Conservation (phyloP, 305 asterid genomes). For the Withania somnifera region DNA sequence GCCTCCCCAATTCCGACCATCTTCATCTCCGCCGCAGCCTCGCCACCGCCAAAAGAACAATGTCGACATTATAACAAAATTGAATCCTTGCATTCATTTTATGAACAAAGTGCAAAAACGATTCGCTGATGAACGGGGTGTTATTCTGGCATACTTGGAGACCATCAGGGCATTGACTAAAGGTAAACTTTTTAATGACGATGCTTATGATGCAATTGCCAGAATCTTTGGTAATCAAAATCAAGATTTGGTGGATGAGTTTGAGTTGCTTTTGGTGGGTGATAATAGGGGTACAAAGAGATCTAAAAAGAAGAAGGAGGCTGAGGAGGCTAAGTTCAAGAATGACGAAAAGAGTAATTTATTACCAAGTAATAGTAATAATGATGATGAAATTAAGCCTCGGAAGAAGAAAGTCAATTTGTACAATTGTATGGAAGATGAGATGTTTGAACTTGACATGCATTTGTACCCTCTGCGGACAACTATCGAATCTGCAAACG, state of each 20-base stretch:
- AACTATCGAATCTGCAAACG: not conserved
- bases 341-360: too few relatives aligned
- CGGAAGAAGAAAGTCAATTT: too few relatives aligned
- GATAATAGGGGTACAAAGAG: not conserved
- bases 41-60: not conserved
- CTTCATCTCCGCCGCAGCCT: not conserved
- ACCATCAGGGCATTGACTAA: too few relatives aligned
- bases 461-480: not conserved
- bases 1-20: not conserved
- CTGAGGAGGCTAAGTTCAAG: too few relatives aligned
- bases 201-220: not conserved
- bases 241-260: not conserved
- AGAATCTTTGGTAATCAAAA: not conserved
- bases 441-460: not conserved
- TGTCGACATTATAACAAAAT: not conserved
- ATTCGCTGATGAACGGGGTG: not conserved
- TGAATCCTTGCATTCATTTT: not conserved
- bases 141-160: not conserved
- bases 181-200: not conserved
- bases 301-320: not conserved
- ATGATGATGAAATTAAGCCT: not conserved
- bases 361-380: not conserved
- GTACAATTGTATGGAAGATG: not conserved
- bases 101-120: not conserved
- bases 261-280: not conserved